These are phyloP conservation scores for Fusarium coicis DNA, from an alignment of 2,329 filamentous ascomycete species.

Conservation along the genomic window DNA sequence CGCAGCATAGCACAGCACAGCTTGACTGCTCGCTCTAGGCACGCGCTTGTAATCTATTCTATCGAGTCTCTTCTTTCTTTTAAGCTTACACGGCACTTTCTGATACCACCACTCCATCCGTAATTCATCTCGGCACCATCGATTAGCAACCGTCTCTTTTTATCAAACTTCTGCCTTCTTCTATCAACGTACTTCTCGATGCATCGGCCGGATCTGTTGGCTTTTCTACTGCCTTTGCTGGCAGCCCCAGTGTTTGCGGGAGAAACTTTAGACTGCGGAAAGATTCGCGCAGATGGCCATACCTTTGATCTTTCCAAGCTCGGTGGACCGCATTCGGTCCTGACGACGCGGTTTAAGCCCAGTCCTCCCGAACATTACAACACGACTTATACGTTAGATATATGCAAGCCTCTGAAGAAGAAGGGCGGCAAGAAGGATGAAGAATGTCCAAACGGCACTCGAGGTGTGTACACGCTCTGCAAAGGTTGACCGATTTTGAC, in stretches of 20 bases:
- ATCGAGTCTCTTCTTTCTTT: neutral
- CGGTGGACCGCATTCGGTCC: constrained; percentile 74
- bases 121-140: constrained; percentile 2
- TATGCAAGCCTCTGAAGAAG: constrained; percentile 75
- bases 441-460: constrained; percentile 75
- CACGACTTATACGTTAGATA: constrained; percentile 83
- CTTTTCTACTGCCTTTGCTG: constrained; percentile 52
- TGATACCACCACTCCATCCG: constrained; percentile 15
- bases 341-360: constrained; percentile 65
- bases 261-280: constrained; percentile 70
- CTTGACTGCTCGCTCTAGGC: constrained; percentile 12
- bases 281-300: constrained; percentile 67
- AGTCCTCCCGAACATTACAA: constrained; percentile 66
- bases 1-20: neutral
- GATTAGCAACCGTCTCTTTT: neutral
- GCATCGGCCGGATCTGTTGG: constrained; percentile 53
- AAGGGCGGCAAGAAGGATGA: constrained; percentile 66
- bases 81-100: neutral
- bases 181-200: constrained; percentile 45
- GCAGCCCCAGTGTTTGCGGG: constrained; percentile 52
- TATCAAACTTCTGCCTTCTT: constrained; percentile 9
- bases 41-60: constrained; percentile 10
- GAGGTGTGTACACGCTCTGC: constrained; percentile 61
- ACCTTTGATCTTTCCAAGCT: constrained; percentile 73
- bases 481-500: neutral